Base-by-base conservation (phyloP, 116 monocot genomes). In the Papilionanthe hybrid region DNA sequence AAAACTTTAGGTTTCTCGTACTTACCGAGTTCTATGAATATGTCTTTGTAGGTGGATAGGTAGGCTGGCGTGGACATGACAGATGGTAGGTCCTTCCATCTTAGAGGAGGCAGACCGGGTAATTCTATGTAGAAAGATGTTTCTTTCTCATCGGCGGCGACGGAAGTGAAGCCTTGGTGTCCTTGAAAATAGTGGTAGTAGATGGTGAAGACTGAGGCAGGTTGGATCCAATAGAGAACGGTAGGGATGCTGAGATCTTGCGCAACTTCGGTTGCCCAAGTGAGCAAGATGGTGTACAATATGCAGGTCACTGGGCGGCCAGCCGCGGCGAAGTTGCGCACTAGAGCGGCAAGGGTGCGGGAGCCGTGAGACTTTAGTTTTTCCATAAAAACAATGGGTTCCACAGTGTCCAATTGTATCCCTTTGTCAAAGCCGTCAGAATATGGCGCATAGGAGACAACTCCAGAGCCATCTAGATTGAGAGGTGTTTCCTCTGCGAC, bases 141-240 rank as follows among this genome's bases (percentile, higher is more conserved):
- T 48, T 79, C 81, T 45, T 45, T 45, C 6, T 32, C 56, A 43
- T 72, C n/a, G n/a, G n/a, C n/a, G n/a, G n/a, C n/a, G n/a, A n/a
- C 8, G 2, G 58, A 27, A 29, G 76, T 65, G n/a, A 71, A 44
- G 0, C 7, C 29, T 12, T 43, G 75, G 50, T 77, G 30, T 65
- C 80, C 81, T 2, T 82, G 78, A 77, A 82, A 88, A 28, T 77
- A 80, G 55, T 80, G 85, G 78, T 85, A 80, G 65, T 80, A 82
- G 42, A 74, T 47, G 19, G 81, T 72, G 42, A 88, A 82, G 72
- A 76, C 77, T 53, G 85, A 50, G 41, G 82, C 88, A 2, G 82
- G 82, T 45, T 88, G 88, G 65, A 85, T 88, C 85, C 85, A 88
- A 72, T 81, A 81, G 53, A 77, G 74, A 15, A 73, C 60, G 5